Evolutionary conservation across 1,139 yeast genomes (phyloP).

Genomic region (Diutina rugosa): DNA sequence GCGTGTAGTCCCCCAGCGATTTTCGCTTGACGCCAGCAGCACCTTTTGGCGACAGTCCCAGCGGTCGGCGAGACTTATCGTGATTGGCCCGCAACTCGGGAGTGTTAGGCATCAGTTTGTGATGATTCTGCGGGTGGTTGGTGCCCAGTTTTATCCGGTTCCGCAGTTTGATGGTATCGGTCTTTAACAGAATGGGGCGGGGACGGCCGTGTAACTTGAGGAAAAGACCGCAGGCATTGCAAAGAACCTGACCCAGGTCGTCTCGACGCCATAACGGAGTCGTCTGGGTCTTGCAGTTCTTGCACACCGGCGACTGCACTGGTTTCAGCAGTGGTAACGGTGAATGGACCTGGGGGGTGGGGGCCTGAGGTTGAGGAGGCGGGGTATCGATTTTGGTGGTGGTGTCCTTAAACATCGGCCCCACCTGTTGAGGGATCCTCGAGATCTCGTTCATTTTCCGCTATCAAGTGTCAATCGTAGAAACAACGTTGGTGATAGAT

Average conservation of each 20-base stretch:
- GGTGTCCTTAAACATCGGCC: background rate
- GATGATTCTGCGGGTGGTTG: slow-evolving; percentile 14
- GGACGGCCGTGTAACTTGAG: slow-evolving; percentile 86
- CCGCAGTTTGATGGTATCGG: slow-evolving; percentile 84
- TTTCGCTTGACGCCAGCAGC: background rate
- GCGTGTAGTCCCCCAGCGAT: background rate
- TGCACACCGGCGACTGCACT: slow-evolving; percentile 63
- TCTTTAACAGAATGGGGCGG: slow-evolving; percentile 80
- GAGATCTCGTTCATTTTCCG: background rate
- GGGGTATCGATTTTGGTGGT: background rate
- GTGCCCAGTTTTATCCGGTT: slow-evolving; percentile 51
- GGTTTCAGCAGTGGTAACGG: slow-evolving; percentile 29
- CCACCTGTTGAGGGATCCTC: background rate
- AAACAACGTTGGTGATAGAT: background rate
- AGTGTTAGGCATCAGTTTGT: slow-evolving; percentile 18
- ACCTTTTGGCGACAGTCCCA: background rate
- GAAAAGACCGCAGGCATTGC: slow-evolving; percentile 93
- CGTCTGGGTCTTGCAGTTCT: slow-evolving; percentile 82
- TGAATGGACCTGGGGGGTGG: background rate
- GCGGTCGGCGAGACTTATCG: background rate
- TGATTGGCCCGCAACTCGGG: slow-evolving; percentile 18
- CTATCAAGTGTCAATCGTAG: background rate
- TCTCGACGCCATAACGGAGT: slow-evolving; percentile 95
- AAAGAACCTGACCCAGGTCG: slow-evolving; percentile 83
- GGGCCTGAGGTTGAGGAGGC: background rate